These are phyloP conservation scores for Lachnellula subtilissima DNA, from an alignment of 2,329 filamentous ascomycete genomes.

Conservation along the genomic window DNA sequence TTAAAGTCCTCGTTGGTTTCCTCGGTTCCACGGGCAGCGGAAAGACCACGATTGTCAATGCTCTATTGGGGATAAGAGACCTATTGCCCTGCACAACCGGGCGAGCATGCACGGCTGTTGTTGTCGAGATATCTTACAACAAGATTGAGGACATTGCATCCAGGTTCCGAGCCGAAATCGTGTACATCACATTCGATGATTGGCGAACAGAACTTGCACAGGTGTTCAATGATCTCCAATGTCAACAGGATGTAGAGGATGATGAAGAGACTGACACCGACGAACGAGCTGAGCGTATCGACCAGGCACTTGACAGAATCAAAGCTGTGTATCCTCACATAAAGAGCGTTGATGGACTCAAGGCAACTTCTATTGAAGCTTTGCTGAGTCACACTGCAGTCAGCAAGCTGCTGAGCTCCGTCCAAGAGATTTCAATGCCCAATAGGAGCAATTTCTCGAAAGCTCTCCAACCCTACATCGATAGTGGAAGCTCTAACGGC, in stretches of 20 bases:
- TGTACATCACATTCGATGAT: conserved; percentile 10
- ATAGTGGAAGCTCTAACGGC: conserved; percentile 6
- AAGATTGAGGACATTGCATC: not conserved
- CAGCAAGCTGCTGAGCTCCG: conserved; percentile 3
- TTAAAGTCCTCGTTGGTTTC: conserved; percentile 30
- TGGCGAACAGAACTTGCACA: conserved; percentile 14
- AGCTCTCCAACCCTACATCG: conserved; percentile 13
- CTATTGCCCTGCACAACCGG: conserved; percentile 10
- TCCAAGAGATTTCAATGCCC: not conserved
- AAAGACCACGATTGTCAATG: conserved; percentile 60
- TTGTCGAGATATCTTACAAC: conserved; percentile 19
- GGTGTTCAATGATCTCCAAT: conserved; percentile 10
- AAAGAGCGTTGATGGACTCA: not conserved
- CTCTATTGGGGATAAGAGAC: conserved; percentile 34
- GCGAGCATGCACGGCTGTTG: conserved; percentile 17
- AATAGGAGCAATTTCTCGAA: conserved; percentile 1
- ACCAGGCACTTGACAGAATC: not conserved
- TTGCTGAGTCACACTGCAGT: not conserved
- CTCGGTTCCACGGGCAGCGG: conserved; percentile 58
- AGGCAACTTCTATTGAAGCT: not conserved
- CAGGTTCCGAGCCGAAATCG: conserved; percentile 5
- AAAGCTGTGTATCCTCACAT: not conserved
- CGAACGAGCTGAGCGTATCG: not conserved
- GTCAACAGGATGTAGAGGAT: not conserved
- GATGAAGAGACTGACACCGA: not conserved